Percentiles rank a stretch among this genome's conserved stretches.
phyloP scores from a whole-genome alignment of 768 basidiomycete species.

The Lentinula detonsa region DNA sequence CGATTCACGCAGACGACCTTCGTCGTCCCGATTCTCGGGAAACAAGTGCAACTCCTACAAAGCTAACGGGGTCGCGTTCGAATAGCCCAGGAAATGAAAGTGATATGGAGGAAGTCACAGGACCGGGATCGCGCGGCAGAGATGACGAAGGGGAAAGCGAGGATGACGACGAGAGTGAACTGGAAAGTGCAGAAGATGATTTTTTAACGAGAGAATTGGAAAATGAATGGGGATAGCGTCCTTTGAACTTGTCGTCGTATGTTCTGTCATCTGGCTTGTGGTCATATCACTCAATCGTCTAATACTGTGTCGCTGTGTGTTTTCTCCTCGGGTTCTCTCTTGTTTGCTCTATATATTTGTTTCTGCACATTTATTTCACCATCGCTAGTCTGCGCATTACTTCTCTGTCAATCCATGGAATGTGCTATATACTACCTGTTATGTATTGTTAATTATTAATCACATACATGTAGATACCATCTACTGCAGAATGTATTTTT shows the following conservation, averaged over 20 bases:
- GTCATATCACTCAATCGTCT: not conserved
- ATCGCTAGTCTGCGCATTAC: too few relatives aligned
- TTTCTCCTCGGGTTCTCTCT: not conserved
- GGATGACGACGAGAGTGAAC: conserved; percentile 44
- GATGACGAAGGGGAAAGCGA: conserved; percentile 30
- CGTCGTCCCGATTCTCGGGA: conserved; percentile 10
- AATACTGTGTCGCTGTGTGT: not conserved
- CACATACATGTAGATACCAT: not conserved
- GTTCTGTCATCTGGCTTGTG: not conserved
- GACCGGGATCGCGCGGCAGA: conserved; percentile 29
- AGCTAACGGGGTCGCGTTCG: not conserved
- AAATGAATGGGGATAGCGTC: conserved; percentile 66
- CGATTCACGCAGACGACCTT: conserved; percentile 51
- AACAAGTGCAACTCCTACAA: conserved; percentile 10
- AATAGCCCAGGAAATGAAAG: not conserved
- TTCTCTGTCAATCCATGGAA: not conserved
- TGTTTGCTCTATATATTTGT: not conserved
- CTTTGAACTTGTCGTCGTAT: not conserved
- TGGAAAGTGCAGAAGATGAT: conserved; percentile 63
- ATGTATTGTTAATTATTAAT: not conserved
- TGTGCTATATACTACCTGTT: not conserved
- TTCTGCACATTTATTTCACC: not conserved
- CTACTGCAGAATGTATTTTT: not conserved
- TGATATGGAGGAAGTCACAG: not conserved
- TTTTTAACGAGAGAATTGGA: conserved; percentile 78